Base-by-base conservation (phyloP, 2,329 filamentous ascomycete genomes). In the Botrytis medusae region DNA sequence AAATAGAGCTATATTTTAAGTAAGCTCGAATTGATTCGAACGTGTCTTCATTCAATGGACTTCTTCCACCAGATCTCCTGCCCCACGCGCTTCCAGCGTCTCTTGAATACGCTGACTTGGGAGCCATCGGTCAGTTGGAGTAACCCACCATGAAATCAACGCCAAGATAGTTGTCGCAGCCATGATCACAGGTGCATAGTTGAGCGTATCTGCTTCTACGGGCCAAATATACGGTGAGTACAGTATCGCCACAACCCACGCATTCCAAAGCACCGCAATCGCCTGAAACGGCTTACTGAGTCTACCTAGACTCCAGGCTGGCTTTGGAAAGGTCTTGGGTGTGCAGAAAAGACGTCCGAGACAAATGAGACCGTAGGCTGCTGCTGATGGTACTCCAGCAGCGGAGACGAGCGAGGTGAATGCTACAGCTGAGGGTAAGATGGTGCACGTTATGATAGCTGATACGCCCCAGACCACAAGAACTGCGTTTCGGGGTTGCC, bases 401-500 rank as follows among this genome's bases (percentile, higher is more conserved):
- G 73, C 69, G 8, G 74, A 75, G 2, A 72, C 73, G 10, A 75
- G 51, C 18, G 60, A 68, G 22, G 48, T 60, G 37, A 74, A 75
- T 9, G 74, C 73, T 22, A 75, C 68, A 37, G 69, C 54, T 4
- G 73, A 75, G 3, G 74, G 73, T 16, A 74, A 34, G 10, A 73
- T 72, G 20, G 73, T 74, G 37, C 71, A 74, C 1, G 65, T 72
- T 14, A 75, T 65, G 18, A 75, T n/a, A 12, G 74, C 69, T 5
- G 73, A 67, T 22, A 68, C 63, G 18, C 44, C 44, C 37, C 65
- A 72, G 10, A 74, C 73, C 0, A 75, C 64, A 16, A 75, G 68
- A 25, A 75, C 71, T n/a, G 73, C 74, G 37, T 74, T 75, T n/a
- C 67, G 71, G 12, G 74, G 74, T 64, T 74, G 74, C 1, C 69